Base-by-base conservation (phyloP, 192 early-diverging fungal genomes). In the Linnemannia elongata region DNA sequence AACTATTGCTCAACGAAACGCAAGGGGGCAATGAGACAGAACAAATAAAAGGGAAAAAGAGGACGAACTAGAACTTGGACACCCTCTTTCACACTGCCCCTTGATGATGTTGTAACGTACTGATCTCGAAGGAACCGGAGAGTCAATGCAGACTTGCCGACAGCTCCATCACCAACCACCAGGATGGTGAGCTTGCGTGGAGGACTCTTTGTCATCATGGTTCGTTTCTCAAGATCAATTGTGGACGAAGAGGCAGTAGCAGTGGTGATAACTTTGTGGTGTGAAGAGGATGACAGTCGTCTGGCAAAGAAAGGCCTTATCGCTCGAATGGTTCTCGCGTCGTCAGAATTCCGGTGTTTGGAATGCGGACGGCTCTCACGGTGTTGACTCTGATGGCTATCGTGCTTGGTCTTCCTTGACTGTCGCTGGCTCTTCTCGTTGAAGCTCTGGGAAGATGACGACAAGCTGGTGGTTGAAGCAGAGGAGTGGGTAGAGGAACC, bases 51-150 rank as follows among this genome's bases (percentile, higher is more conserved):
- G 6, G 42, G 6, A 9, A 44, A 6, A 44, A 5, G 49, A 57
- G 55, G 9, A 10, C 10, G 55, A n/a, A 27, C 49, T 7, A 57
- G n/a, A n/a, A 57, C 24, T 0, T 57, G n/a, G 55, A 66, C 60
- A 8, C 30, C 27, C 22, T 52, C 47, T 18, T 52, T 30, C 6
- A 12, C 30, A 15, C 12, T 33, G 6, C 10, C 27, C 60, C 60
- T 66, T 66, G 55, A 8, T 3, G 27, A 15, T 66, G 30, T 7
- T 24, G 22, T 49, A 27, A 75, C 85, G 55, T 81, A 97, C 74
- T 95, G 94, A n/a, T 93, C 94, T 83, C 96, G 95, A 44, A 96
- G 95, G 83, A 96, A 96, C 60, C 94, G 93, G 57, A 96, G 95
- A 0, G 96, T 96, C 27, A 97, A 87, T 74, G 96, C 96, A 20